phyloP scores from a whole-genome alignment of 208 protist species.

The Acanthamoeba royreba region DNA sequence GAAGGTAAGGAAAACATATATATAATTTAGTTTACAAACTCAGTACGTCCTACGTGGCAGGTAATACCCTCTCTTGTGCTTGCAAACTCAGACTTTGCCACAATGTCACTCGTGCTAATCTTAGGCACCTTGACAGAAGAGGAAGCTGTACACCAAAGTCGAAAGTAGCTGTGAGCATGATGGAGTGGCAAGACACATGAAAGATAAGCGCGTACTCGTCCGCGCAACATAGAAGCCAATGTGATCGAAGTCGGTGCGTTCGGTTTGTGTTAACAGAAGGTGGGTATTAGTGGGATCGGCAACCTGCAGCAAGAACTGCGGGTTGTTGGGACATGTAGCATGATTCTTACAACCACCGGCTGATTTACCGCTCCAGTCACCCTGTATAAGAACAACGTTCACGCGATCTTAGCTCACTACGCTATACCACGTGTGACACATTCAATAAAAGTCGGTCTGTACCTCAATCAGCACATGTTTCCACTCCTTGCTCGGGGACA shows the following conservation, averaged over 20 bases:
- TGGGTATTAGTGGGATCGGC: neutral
- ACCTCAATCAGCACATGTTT: constrained; percentile 22
- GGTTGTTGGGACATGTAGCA: neutral
- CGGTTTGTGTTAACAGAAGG: neutral
- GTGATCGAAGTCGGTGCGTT: constrained; percentile 14
- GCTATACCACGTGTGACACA: too few species aligned
- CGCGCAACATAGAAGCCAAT: constrained; percentile 21
- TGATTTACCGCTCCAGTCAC: neutral
- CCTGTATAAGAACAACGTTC: neutral
- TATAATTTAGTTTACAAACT: neutral
- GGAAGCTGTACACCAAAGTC: neutral
- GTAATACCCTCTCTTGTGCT: neutral
- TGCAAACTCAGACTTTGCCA: constrained; percentile 2
- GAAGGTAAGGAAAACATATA: neutral
- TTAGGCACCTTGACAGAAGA: neutral
- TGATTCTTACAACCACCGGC: constrained; percentile 2
- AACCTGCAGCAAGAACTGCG: constrained; percentile 24
- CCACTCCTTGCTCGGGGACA: constrained; percentile 25
- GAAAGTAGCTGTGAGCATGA: neutral
- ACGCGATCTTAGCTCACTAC: neutral
- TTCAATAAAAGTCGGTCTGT: too few species aligned
- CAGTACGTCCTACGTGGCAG: neutral
- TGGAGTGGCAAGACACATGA: neutral
- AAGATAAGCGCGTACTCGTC: neutral
- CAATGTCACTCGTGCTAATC: neutral